These are phyloP conservation scores for Ampelocalamus luodianensis DNA, from an alignment of 176 grass and related monocot genomes.

Conservation along the genomic window DNA sequence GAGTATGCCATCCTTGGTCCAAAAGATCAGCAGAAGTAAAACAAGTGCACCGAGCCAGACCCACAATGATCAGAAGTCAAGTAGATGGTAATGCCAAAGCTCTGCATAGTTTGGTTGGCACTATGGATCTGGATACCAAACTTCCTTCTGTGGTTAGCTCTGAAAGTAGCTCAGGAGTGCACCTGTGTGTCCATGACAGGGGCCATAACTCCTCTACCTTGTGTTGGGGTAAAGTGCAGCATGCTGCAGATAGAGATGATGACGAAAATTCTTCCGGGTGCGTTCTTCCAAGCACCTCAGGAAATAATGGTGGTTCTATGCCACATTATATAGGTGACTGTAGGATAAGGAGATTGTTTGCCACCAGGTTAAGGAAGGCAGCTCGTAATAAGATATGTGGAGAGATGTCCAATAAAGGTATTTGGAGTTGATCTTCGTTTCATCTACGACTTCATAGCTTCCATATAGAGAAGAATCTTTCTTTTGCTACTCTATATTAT, in stretches of 20 bases:
- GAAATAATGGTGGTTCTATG: constrained; percentile 55
- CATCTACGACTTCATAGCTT: constrained; percentile 20
- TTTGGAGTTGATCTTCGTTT: constrained; percentile 29
- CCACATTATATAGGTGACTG: constrained; percentile 47
- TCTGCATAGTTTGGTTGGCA: constrained; percentile 46
- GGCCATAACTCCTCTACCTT: constrained; percentile 41
- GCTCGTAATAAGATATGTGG: constrained; percentile 55
- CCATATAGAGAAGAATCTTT: constrained; percentile 38
- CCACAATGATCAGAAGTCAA: constrained; percentile 15
- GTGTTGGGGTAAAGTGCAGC: constrained; percentile 35
- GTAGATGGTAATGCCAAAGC: constrained; percentile 30
- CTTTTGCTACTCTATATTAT: constrained; percentile 30
- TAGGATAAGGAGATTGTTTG: constrained; percentile 73
- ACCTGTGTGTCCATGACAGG: constrained; percentile 48
- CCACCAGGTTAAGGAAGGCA: constrained; percentile 68
- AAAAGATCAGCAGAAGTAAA: constrained; percentile 33
- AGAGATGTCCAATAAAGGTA: constrained; percentile 62
- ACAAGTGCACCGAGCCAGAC: constrained; percentile 45
- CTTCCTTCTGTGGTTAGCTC: constrained; percentile 57
- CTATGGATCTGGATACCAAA: constrained; percentile 51
- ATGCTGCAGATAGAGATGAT: constrained; percentile 71
- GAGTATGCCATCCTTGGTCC: constrained; percentile 12
- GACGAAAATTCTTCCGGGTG: constrained; percentile 70
- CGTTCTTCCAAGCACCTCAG: constrained; percentile 43
- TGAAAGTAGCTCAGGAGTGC: constrained; percentile 68